Percentiles rank a stretch among this genome's conserved stretches.
Conservation (phyloP, 2,329 filamentous ascomycete genomes). For the Sclerotinia nivalis region DNA sequence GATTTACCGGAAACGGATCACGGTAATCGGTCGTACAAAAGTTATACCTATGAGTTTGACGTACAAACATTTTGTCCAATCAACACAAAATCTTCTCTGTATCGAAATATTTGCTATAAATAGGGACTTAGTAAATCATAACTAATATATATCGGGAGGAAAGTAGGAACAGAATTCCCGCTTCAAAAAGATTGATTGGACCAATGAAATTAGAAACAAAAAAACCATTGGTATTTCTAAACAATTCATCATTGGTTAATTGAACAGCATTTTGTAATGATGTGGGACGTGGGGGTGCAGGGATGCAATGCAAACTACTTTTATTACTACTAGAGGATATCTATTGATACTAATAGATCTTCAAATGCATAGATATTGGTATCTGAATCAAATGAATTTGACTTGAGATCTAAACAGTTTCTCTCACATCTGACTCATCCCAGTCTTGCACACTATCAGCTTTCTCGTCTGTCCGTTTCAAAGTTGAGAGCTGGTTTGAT, state of each 20-base stretch:
- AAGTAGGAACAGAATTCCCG: too few relatives aligned
- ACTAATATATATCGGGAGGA: too few relatives aligned
- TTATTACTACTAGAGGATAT: conserved; percentile 1
- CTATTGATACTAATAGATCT: not conserved
- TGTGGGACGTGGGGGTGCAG: too few relatives aligned
- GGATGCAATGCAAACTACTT: too few relatives aligned
- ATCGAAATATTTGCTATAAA: too few relatives aligned
- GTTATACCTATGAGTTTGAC: too few relatives aligned
- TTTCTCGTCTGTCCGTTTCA: not conserved
- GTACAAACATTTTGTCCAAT: not conserved
- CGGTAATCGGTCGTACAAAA: too few relatives aligned
- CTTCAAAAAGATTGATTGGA: too few relatives aligned
- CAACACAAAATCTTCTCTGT: not conserved
- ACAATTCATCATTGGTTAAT: not conserved
- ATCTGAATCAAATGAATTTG: not conserved
- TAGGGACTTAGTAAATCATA: too few relatives aligned
- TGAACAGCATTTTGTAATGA: not conserved
- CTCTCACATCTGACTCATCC: not conserved
- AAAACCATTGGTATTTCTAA: not conserved
- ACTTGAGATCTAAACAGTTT: not conserved
- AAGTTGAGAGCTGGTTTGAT: not conserved
- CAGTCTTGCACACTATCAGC: not conserved
- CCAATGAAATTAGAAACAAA: not conserved
- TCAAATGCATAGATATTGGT: not conserved
- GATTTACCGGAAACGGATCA: too few relatives aligned